phyloP scores from a whole-genome alignment of 345 rosid species.

The Acer negundo region DNA sequence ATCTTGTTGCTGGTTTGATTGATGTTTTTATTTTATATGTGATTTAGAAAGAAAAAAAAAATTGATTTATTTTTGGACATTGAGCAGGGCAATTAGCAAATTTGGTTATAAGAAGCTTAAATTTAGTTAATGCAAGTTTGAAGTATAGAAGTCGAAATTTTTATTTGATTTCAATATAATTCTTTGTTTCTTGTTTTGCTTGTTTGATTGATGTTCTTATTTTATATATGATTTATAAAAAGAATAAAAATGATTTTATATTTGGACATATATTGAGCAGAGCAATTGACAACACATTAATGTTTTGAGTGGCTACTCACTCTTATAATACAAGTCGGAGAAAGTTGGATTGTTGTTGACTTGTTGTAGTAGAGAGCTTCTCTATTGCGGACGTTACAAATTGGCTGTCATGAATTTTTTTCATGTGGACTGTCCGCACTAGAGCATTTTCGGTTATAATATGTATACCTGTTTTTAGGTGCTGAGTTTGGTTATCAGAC shows the following conservation, averaged over 20 bases:
- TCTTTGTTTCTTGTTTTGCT: not conserved
- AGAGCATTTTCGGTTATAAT: too few species aligned
- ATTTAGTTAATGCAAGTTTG: not conserved
- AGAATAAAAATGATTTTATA: too few species aligned
- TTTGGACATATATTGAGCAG: not conserved
- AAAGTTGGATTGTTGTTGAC: not conserved
- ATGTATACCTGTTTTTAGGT: too few species aligned
- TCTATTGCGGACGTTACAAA: not conserved
- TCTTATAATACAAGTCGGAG: not conserved
- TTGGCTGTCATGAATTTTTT: too few species aligned
- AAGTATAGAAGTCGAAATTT: not conserved
- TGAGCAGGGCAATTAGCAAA: not conserved
- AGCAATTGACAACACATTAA: not conserved
- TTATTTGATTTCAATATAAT: too few species aligned
- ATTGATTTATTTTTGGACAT: not conserved
- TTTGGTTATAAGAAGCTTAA: not conserved
- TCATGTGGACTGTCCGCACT: not conserved
- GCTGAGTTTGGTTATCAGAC: too few species aligned
- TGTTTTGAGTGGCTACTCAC: not conserved
- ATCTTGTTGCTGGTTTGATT: not conserved
- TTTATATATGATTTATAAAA: too few species aligned
- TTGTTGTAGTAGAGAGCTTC: not conserved
- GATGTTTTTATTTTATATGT: too few species aligned
- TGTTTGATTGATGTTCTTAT: not conserved
- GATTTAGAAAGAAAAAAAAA: not conserved